Base-by-base conservation (phyloP, 768 basidiomycete genomes). In the Leccinellum rugosiceps region DNA sequence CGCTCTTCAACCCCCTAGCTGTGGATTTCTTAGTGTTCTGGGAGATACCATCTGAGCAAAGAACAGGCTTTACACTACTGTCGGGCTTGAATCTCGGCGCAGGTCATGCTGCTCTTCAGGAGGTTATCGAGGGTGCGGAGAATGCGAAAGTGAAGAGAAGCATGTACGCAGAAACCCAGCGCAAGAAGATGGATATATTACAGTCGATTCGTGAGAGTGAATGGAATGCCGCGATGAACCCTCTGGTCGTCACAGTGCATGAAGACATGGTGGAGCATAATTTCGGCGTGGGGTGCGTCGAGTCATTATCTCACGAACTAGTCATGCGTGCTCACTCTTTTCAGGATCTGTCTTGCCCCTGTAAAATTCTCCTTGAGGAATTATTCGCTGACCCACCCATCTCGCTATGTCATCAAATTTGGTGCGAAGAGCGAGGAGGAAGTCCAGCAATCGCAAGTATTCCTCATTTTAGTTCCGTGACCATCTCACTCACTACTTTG, bases 81-180 rank as follows among this genome's bases (percentile, higher is more conserved):
- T 75, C 84, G 17, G 84, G 84, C 6, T 65, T 87, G 23, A 78
- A 75, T 15, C 78, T 91, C 11, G 90, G 92, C 7, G 87, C 90
- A 10, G 71, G 78, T 3, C 87, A 90, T 67, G 90, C 84, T 11
- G 72, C 82, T 14, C 76, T 96, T 56, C 76, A 82, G 17, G 78
- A 80, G 49, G 75, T 86, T 35, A 78, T 94, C 6, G 78, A 82
- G 49, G 77, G 80, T 19, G 80, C 82, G 10, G 84, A 85, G 65
- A 76, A 73, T 46, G 79, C 80, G 11, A 90, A 90, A 72, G 79
- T 79, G 23, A 89, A 86, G 58, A 81, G 93, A 46, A 92, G 83
- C 60, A 92, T 97, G 82, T 98, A 93, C 67, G 92, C 92, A 21
- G 93, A 98, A 76, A 96, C 94, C 5, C 83, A 82, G 59, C 78